Base-by-base conservation (phyloP, 129 eudicot species). In the Logfia minima region DNA sequence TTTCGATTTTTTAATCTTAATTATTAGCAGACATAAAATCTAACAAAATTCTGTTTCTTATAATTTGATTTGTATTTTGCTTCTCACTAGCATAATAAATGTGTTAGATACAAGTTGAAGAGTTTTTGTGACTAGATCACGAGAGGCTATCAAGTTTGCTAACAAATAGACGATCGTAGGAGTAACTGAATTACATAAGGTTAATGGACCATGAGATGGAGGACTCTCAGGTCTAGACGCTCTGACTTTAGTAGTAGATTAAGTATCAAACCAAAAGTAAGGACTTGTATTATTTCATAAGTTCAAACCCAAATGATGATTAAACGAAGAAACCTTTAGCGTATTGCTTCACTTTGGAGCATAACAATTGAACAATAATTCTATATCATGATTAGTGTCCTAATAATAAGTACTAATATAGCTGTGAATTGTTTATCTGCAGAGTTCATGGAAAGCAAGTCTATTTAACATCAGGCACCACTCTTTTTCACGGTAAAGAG, bases 401-500 rank as follows among this genome's bases (percentile, higher is more conserved):
- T 52, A 21, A 14, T 22, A 45, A 52, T 22, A 45, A 52, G 51
- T 63, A 7, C 61, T 82, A 66, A 74, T 67, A 52, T 59, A 24
- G 61, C n/a, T 63, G 34, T 24, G 2, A 43, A 71, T 35, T 35
- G 21, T 66, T 41, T 72, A 64, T 84, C 72, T 84, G 87, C 86
- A 77, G 86, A 37, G 22, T 65, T 75, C 77, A 69, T 75, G 77
- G 70, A 65, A 82, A 75, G 86, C 71, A 68, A 67, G 35, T 77
- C 69, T 75, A 26, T 74, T 18, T 76, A 71, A 75, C 61, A 76
- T 71, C 53, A 78, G 41, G 74, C 19, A 37, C 53, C 26, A 51
- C 75, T 67, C 69, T 83, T 67, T 82, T 41, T 83, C 72, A 77
- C 82, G 80, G 78, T 53, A 52, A 72, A 74, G 82, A 75, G 66